These are phyloP conservation scores for Diplocarpon rosae DNA, from an alignment of 2,329 filamentous ascomycete species.

Conservation along the genomic window DNA sequence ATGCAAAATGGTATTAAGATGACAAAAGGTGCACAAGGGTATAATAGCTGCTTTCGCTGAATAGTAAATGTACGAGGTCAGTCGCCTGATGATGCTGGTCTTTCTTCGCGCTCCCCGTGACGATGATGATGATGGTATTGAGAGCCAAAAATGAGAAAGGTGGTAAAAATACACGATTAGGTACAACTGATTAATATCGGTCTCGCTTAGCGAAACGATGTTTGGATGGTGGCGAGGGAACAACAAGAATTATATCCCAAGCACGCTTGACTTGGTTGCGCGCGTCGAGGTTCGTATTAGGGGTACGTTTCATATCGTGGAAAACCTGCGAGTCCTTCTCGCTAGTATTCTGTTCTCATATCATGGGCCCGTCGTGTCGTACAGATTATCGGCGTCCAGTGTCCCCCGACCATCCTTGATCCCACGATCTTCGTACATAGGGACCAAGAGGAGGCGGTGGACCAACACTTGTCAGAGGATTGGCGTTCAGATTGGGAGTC, in stretches of 20 bases:
- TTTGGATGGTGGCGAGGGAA: background rate
- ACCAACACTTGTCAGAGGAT: constrained; percentile 13
- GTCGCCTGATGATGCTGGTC: constrained; percentile 15
- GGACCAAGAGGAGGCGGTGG: constrained; percentile 19
- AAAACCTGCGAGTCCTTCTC: background rate
- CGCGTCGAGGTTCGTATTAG: background rate
- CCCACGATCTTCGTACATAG: constrained; percentile 19
- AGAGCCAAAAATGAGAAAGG: constrained; percentile 1
- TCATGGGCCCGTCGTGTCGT: background rate
- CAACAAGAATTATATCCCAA: background rate
- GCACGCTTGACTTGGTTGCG: too few species aligned
- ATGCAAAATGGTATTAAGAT: constrained; percentile 6
- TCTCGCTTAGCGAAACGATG: constrained; percentile 3
- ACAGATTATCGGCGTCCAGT: constrained; percentile 13
- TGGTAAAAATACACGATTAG: constrained; percentile 17
- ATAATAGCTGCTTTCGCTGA: constrained; percentile 10
- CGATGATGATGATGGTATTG: constrained; percentile 3
- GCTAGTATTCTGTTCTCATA: too few species aligned
- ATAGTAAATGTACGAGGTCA: constrained; percentile 8
- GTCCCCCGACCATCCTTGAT: constrained; percentile 23
- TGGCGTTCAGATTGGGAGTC: constrained; percentile 5
- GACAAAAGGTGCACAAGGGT: constrained; percentile 10
- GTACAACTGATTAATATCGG: constrained; percentile 6
- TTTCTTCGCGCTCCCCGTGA: constrained; percentile 5
- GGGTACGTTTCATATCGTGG: background rate